Evolutionary conservation across 257 asterid genomes (phyloP).

Genomic region (Voacanga thouarsii): DNA sequence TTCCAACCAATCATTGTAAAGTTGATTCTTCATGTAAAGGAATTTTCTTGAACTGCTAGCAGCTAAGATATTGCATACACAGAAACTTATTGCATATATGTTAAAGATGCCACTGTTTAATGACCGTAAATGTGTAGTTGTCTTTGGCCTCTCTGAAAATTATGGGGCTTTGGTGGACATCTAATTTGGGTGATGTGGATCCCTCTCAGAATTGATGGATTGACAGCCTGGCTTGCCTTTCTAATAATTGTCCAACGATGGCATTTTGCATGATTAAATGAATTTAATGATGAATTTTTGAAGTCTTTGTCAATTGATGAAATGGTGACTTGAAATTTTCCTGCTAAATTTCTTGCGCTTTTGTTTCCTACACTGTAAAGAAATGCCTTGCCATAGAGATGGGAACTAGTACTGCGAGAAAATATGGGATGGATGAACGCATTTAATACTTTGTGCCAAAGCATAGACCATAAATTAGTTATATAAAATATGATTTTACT

Average conservation of each 20-base stretch:
- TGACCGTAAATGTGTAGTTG: not conserved
- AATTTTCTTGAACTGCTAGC: not conserved
- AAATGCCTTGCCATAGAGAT: not conserved
- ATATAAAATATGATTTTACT: not conserved
- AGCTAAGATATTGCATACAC: not conserved
- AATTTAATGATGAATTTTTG: not conserved
- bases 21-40: not conserved
- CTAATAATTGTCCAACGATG: conserved; percentile 3
- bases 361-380: not conserved
- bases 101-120: conserved; percentile 1
- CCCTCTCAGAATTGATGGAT: not conserved
- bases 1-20: not conserved
- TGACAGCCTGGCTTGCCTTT: conserved; percentile 9
- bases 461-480: not conserved
- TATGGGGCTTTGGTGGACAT: not conserved
- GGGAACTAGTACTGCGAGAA: not conserved
- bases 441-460: not conserved
- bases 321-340: not conserved
- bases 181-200: not conserved
- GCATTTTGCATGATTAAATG: not conserved
- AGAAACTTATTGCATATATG: not conserved
- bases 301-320: not conserved
- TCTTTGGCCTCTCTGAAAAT: not conserved
- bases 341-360: not conserved
- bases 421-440: not conserved